phyloP scores from a whole-genome alignment of 2,329 filamentous ascomycete genomes.

The Penicillium sp. region DNA sequence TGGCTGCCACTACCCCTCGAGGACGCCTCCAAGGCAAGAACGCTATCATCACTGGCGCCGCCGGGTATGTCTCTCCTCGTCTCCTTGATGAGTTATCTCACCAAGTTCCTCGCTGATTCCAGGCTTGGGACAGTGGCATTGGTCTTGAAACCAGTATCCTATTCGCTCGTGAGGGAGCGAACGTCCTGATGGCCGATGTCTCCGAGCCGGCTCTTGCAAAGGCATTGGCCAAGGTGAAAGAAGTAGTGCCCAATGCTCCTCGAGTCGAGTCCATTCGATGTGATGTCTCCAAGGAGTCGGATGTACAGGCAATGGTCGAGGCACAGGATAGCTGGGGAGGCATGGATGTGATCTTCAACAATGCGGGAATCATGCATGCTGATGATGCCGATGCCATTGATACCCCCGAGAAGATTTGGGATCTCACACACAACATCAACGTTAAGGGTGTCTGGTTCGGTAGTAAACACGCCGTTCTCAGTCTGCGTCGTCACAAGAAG shows the following conservation, averaged over 20 bases:
- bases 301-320: constrained; percentile 72
- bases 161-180: constrained; percentile 83
- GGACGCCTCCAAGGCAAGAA: constrained; percentile 59
- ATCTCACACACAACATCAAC: constrained; percentile 88
- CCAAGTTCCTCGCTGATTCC: neutral
- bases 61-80: constrained; percentile 57
- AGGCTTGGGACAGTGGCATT: constrained; percentile 60
- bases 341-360: constrained; percentile 92
- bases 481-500: constrained; percentile 77
- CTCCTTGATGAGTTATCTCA: neutral
- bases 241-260: constrained; percentile 57
- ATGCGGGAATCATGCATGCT: constrained; percentile 93
- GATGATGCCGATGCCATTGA: constrained; percentile 74
- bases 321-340: constrained; percentile 79
- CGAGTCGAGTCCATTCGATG: constrained; percentile 31
- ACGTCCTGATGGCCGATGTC: constrained; percentile 80
- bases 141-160: constrained; percentile 88
- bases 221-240: constrained; percentile 69
- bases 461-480: constrained; percentile 82
- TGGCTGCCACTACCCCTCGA: constrained; percentile 13
- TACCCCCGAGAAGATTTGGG: constrained; percentile 89
- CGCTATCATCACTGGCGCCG: constrained; percentile 77
- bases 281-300: constrained; percentile 81
- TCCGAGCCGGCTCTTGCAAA: constrained; percentile 73
- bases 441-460: constrained; percentile 99